Evolutionary conservation across 164 flowering plant species (phyloP).

Genomic region (Macadamia tetraphylla): DNA sequence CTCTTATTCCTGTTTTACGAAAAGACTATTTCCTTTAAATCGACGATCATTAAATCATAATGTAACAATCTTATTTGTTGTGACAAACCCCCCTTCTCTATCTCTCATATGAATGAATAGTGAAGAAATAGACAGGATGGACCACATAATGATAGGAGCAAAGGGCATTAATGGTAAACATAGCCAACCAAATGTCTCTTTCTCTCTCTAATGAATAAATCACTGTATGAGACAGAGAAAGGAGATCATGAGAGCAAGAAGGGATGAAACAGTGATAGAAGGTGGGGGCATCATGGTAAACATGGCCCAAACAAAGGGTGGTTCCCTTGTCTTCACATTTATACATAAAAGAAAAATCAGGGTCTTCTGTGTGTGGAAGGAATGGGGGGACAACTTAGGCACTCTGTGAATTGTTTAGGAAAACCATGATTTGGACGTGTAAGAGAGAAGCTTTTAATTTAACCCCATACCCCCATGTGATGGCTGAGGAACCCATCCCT

Average conservation of each 20-base stretch:
- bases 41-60: no score
- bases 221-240: neutral
- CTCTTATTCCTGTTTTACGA: no score
- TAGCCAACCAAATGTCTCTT: no score
- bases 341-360: conserved; percentile 2
- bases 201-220: neutral
- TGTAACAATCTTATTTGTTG: no score
- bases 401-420: conserved; percentile 27
- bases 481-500: neutral
- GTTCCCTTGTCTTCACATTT: conserved; percentile 1
- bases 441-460: conserved; percentile 20
- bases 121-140: no score
- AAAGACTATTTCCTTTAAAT: no score
- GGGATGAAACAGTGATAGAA: neutral
- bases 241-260: neutral
- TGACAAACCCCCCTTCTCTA: no score
- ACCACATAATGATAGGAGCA: no score
- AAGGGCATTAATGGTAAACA: no score
- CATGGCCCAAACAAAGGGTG: conserved; percentile 2
- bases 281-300: neutral
- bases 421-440: conserved; percentile 39
- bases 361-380: conserved; percentile 9
- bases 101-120: no score
- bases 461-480: conserved; percentile 34
- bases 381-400: conserved; percentile 29